Conservation (phyloP, 192 early-diverging fungal species). For the Chytriomyces confervae region DNA sequence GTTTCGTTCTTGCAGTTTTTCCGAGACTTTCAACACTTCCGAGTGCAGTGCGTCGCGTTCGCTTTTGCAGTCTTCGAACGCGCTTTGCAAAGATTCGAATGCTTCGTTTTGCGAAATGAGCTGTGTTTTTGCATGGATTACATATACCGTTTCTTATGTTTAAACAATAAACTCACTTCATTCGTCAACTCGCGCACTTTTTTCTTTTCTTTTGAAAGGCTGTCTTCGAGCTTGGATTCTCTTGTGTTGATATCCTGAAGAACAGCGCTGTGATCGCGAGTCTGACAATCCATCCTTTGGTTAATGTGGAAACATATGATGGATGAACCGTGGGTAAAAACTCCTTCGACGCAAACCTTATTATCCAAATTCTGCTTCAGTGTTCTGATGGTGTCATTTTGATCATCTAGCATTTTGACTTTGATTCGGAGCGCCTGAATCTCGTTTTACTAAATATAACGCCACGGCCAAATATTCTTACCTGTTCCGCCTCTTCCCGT, state of each 20-base stretch:
- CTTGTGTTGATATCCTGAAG: constrained; percentile 39
- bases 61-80: constrained; percentile 50
- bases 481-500: background rate
- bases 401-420: constrained; percentile 65
- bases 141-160: background rate
- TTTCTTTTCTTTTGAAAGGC: constrained; percentile 12
- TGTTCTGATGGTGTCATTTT: constrained; percentile 57
- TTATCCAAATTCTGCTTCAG: constrained; percentile 64
- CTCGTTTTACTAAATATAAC: background rate
- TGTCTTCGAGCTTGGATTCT: constrained; percentile 38
- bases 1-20: constrained; percentile 57
- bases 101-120: constrained; percentile 42
- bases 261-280: constrained; percentile 53
- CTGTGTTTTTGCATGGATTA: constrained; percentile 17
- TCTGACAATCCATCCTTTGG: background rate
- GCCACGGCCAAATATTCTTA: too few relatives aligned
- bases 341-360: constrained; percentile 39
- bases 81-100: constrained; percentile 46
- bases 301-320: background rate
- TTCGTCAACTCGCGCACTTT: constrained; percentile 29
- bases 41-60: constrained; percentile 51
- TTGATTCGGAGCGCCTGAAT: constrained; percentile 53
- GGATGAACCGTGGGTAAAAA: background rate
- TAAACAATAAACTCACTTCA: constrained; percentile 22
- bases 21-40: constrained; percentile 42